Conservation (phyloP, 1,284 basidiomycete genomes). For the Earliella scabrosa region DNA sequence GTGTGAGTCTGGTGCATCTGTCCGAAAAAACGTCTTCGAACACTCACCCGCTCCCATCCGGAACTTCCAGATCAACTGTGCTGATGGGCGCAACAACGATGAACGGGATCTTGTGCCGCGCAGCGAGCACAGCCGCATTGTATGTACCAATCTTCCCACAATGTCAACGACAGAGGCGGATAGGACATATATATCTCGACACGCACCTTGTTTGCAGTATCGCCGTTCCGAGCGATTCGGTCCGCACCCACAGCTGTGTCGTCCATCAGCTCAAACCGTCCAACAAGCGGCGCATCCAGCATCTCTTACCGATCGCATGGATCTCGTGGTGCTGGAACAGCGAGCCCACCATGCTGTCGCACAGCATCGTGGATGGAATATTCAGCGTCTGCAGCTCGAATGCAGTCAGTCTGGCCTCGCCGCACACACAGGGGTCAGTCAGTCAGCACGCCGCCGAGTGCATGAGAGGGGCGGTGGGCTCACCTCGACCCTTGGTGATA, state of each 20-base stretch:
- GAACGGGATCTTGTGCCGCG: conserved; percentile 85
- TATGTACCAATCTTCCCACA: conserved; percentile 80
- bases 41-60: conserved; percentile 71
- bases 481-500: conserved; percentile 90
- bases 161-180: background rate
- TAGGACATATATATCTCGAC: background rate
- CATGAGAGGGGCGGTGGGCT: conserved; percentile 5
- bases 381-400: conserved; percentile 83
- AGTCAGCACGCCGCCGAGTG: background rate
- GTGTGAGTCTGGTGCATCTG: background rate
- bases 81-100: conserved; percentile 90
- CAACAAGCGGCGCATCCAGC: background rate
- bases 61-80: conserved; percentile 83
- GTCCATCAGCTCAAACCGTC: background rate
- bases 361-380: conserved; percentile 91
- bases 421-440: background rate
- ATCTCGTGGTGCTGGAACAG: conserved; percentile 87
- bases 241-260: conserved; percentile 78
- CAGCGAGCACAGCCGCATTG: conserved; percentile 87
- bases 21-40: background rate
- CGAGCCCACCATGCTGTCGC: conserved; percentile 94
- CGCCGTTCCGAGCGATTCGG: conserved; percentile 87
- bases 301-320: conserved; percentile 78
- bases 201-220: conserved; percentile 89
- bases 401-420: conserved; percentile 73